Evolutionary conservation across 225 moss, liverwort and hornwort genomes (phyloP).

Genomic region (Polytrichum formosum): DNA sequence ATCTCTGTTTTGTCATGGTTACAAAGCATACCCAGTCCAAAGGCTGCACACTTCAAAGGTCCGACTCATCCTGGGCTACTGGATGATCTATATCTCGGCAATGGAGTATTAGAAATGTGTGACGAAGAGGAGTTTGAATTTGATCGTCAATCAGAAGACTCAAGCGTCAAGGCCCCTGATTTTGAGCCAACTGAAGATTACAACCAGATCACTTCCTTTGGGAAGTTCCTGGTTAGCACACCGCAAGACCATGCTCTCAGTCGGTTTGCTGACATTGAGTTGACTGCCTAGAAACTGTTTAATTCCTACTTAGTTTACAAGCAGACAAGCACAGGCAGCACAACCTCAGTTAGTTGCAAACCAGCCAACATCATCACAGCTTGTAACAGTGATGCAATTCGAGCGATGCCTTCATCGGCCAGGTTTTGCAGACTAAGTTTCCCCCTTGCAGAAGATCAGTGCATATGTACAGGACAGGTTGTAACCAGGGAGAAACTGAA

Average conservation of each 20-base stretch:
- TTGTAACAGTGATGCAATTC: too few relatives aligned
- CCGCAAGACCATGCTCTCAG: constrained; percentile 10
- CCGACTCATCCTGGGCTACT: constrained; percentile 11
- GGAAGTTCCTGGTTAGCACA: constrained; percentile 40
- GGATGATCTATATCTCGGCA: constrained; percentile 33
- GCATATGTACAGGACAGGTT: too few relatives aligned
- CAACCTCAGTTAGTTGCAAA: too few relatives aligned
- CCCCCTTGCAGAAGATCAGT: too few relatives aligned
- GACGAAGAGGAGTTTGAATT: constrained; percentile 48
- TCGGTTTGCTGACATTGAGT: constrained; percentile 6
- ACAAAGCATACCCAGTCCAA: constrained; percentile 49
- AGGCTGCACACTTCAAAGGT: constrained; percentile 24
- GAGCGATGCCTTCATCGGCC: too few relatives aligned
- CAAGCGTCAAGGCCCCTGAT: neutral
- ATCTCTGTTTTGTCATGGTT: constrained; percentile 52
- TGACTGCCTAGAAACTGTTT: too few relatives aligned
- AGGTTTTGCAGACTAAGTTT: too few relatives aligned
- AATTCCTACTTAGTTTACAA: too few relatives aligned
- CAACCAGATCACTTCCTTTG: constrained; percentile 33
- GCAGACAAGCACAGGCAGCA: too few relatives aligned
- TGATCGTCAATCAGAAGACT: constrained; percentile 14
- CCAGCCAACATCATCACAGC: too few relatives aligned
- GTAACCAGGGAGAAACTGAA: too few relatives aligned
- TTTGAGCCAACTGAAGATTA: constrained; percentile 12
- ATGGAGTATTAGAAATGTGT: constrained; percentile 54